phyloP scores from a whole-genome alignment of 345 rosid genomes.

The Sonneratia alba region DNA sequence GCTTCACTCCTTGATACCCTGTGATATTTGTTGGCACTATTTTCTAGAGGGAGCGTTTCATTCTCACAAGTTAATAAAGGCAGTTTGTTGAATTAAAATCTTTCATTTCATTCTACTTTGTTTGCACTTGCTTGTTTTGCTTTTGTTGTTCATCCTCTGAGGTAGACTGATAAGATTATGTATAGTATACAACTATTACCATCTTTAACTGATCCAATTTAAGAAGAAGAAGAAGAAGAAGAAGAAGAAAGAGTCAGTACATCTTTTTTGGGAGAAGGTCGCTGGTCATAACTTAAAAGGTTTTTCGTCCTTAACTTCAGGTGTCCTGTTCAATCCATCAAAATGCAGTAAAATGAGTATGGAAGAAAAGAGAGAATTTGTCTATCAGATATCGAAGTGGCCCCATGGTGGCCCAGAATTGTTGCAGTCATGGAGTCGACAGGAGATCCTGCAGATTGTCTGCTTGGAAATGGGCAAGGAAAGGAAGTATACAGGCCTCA shows the following conservation, averaged over 20 bases:
- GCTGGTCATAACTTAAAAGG: background rate
- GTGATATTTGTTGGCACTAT: background rate
- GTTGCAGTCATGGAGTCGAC: conserved; percentile 84
- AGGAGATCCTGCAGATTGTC: conserved; percentile 83
- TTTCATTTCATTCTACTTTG: background rate
- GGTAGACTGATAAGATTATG: background rate
- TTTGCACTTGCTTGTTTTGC: background rate
- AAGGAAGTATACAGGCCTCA: conserved; percentile 90
- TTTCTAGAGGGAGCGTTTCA: no score
- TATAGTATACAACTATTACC: no score
- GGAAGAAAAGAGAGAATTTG: conserved; percentile 73
- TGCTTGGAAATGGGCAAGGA: conserved; percentile 97
- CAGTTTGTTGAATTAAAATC: background rate
- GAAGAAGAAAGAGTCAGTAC: no score
- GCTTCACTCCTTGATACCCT: background rate
- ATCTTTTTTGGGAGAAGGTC: background rate
- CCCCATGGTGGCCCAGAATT: conserved; percentile 56
- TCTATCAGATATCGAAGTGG: conserved; percentile 62
- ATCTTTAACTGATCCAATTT: no score
- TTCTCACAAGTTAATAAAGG: background rate
- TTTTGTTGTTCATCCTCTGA: background rate
- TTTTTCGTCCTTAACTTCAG: conserved; percentile 1
- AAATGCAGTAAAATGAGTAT: conserved; percentile 52
- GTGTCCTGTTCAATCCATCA: conserved; percentile 35
- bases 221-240: no score